These are phyloP conservation scores for Mollisiaceae sp. DNA, from an alignment of 2,329 filamentous ascomycete species.

Conservation along the genomic window DNA sequence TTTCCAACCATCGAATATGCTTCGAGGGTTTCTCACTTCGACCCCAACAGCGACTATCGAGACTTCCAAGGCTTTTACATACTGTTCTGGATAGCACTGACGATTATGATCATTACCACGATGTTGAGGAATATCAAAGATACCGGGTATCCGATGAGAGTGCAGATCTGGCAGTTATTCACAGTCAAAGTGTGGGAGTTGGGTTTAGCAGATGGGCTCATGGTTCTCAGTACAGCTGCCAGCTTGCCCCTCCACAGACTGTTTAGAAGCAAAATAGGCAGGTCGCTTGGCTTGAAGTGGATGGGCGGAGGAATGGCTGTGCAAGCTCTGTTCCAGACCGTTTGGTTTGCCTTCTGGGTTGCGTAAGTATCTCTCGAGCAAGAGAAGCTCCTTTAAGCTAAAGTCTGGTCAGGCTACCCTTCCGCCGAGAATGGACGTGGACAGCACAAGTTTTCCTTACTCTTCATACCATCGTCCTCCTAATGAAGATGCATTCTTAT, in stretches of 20 bases:
- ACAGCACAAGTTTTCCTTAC: conserved; percentile 95
- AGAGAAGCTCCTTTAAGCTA: conserved; percentile 32
- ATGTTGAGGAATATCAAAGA: conserved; percentile 93
- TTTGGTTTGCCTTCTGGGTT: conserved; percentile 85
- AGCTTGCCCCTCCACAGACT: conserved; percentile 75
- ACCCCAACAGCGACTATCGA: conserved; percentile 86
- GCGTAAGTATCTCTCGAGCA: conserved; percentile 51
- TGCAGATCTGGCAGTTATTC: conserved; percentile 87
- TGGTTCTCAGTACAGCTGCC: conserved; percentile 78
- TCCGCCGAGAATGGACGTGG: conserved; percentile 90
- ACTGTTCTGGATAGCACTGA: conserved; percentile 95
- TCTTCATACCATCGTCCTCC: conserved; percentile 84
- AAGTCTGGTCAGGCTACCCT: conserved; percentile 65
- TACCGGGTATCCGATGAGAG: conserved; percentile 82
- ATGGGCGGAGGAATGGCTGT: conserved; percentile 75
- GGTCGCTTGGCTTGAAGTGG: conserved; percentile 70
- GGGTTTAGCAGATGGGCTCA: conserved; percentile 79
- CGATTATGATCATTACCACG: conserved; percentile 96
- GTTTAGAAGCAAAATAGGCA: conserved; percentile 59
- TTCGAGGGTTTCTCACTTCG: conserved; percentile 91
- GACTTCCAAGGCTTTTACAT: conserved; percentile 98
- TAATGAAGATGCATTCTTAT: conserved; percentile 99
- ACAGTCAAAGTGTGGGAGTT: conserved; percentile 89
- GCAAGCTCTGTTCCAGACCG: conserved; percentile 80
- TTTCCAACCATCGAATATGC: conserved; percentile 95